These are phyloP conservation scores for Beauveria australis DNA, from an alignment of 2,329 filamentous ascomycete genomes.

Conservation along the genomic window DNA sequence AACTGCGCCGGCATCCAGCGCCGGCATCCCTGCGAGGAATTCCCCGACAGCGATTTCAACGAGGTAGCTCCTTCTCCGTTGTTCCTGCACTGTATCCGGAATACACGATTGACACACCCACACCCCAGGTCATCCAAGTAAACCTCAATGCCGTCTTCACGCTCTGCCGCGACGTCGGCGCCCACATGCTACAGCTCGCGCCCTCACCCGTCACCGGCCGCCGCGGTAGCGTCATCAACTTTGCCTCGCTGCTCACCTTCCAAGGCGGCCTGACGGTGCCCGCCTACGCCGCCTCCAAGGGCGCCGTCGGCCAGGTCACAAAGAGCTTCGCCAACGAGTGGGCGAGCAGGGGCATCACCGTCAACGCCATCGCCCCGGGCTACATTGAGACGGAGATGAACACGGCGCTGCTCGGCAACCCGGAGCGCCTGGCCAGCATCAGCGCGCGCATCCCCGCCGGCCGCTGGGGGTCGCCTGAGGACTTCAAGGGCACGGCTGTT, in stretches of 20 bases:
- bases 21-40: constrained; percentile 65
- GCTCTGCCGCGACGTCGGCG: constrained; percentile 67
- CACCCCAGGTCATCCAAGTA: constrained; percentile 63
- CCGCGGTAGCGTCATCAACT: constrained; percentile 71
- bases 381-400: constrained; percentile 98
- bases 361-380: constrained; percentile 83
- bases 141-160: constrained; percentile 79
- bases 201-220: constrained; percentile 41
- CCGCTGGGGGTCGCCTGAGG: constrained; percentile 73
- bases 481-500: constrained; percentile 78
- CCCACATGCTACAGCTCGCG: constrained; percentile 61
- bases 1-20: constrained; percentile 85
- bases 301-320: constrained; percentile 75
- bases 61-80: constrained; percentile 33
- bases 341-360: constrained; percentile 68
- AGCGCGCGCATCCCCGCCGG: constrained; percentile 74
- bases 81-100: not conserved
- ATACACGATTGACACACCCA: not conserved
- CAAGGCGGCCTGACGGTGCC: constrained; percentile 84
- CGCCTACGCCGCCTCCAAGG: constrained; percentile 80
- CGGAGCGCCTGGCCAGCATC: constrained; percentile 63
- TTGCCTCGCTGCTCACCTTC: constrained; percentile 72
- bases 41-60: constrained; percentile 71
- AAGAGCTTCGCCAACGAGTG: constrained; percentile 85
- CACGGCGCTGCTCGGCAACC: constrained; percentile 65